Evolutionary conservation across 176 grass and related monocot genomes (phyloP), one percentile per base, ranked within the genome.

Genomic region (Avena insularis): DNA sequence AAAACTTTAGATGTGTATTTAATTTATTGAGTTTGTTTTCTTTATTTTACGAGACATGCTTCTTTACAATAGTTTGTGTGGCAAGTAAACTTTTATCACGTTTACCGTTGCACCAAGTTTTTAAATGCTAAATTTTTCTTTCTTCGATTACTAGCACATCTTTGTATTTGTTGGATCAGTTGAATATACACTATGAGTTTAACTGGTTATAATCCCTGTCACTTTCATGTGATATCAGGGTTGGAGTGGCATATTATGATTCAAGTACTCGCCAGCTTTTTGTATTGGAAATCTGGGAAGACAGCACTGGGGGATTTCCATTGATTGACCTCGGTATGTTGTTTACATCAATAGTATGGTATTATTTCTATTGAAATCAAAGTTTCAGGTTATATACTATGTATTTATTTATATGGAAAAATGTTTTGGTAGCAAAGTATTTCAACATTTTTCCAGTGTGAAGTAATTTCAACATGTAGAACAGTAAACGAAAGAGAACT

Each of bases 231-330:
- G 43, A 56, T 54, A 55, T 40, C 81, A 98, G 96, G 93, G 46
- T 48, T 48, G 46, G 96, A 86, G 68, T 95, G 53, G 86, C 96
- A 84, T 98, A 98, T 72, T 98, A 98, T 88, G 93, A 98, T 89
- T 91, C 93, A 82, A 88, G 79, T 81, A 94, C 77, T 15, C 86
- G 85, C 33, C 96, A 94, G 77, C 96, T 98, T 92, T 95, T 91
- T 91, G 93, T 98, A 54, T 78, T 90, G 35, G 96, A 98, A 87
- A 88, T 98, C 81, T 98, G 92, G 96, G 96, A 98, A 90, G 96
- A 95, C 62, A 84, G 79, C 14, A 76, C 31, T 88, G 96, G 85
- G 71, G 90, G 87, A 23, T 95, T 83, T 90, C 96, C 96, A 90
- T 90, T 98, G 23, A 92, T 98, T 82, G 93, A 98, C 90, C 90